A percentile compares a stretch with the other conserved stretches of the same genome.
phyloP scores from a whole-genome alignment of 2,329 filamentous ascomycete genomes.

The Fusarium irregulare region DNA sequence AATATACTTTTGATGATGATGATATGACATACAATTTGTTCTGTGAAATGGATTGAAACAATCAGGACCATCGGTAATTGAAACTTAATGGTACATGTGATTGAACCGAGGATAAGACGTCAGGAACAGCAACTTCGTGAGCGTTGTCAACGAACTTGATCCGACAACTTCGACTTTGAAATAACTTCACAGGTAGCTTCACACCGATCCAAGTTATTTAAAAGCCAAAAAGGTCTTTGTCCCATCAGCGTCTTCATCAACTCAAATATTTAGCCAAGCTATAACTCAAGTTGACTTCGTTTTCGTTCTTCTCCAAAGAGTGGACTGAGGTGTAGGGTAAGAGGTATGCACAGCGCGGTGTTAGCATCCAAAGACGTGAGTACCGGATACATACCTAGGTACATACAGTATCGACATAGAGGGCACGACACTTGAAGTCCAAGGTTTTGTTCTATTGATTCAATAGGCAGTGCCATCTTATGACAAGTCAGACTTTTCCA shows the following conservation, averaged over 20 bases:
- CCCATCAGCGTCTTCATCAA: background rate
- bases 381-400: background rate
- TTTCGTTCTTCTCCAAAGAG: background rate
- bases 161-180: background rate
- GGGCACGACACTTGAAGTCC: background rate
- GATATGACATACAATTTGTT: background rate
- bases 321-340: background rate
- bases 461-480: background rate
- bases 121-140: background rate
- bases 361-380: background rate
- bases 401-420: background rate
- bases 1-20: slow-evolving; percentile 13
- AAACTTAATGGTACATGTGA: background rate
- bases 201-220: background rate
- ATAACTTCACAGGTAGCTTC: background rate
- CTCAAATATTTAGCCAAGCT: background rate
- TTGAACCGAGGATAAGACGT: background rate
- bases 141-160: background rate
- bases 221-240: background rate
- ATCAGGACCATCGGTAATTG: background rate
- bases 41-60: background rate
- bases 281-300: background rate
- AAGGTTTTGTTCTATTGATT: background rate
- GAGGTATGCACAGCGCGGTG: background rate
- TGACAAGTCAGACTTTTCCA: background rate